Base-by-base conservation (phyloP, 495 filamentous ascomycete genomes). In the Choiromyces venosus region DNA sequence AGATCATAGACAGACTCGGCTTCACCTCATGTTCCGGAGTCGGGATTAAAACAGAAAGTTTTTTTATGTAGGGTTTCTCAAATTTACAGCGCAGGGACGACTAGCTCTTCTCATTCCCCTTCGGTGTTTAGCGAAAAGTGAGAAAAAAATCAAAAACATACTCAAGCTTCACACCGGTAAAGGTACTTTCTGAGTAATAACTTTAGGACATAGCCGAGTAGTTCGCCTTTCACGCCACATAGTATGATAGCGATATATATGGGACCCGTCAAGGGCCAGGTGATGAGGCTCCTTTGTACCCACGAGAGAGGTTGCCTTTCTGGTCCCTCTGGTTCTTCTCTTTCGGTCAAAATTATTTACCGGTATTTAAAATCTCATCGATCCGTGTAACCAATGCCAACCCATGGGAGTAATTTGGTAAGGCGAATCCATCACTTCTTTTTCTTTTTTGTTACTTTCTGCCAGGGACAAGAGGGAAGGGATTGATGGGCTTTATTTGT, bases 1-100 rank as follows among this genome's bases (percentile, higher is more conserved):
- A 61, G 52, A 29, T 29, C 9, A 29, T 56, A 29, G n/a, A 29
- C 10, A 61, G 52, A 16, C 52, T 16, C 16, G 52, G 33, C 52
- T 61, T 33, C 52, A 61, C 52, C 52, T 61, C 52, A 61, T 29
- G 52, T 33, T 61, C 52, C 52, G 52, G 52, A 33, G 52, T 61
- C 12, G 12, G 52, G 52, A 33, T 61, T 33, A 33, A 33, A 61
- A 29, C 52, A 14, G 12, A 61, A 61, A 12, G n/a, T n/a, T 16
- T 33, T 61, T 61, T 61, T 33, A 33, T 33, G 25, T 61, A 14
- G 25, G 33, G 25, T 33, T 33, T 61, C 25, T 61, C 52, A 61
- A 61, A 61, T 61, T 16, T 61, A 18, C 16, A 61, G 52, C 52
- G 25, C 52, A 16, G 52, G 25, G 52, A 33, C 25, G 52, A n/a